Percentiles rank a stretch among this genome's conserved stretches.
phyloP scores from a whole-genome alignment of 805 yeast species.

The Peterozyma xylosa region DNA sequence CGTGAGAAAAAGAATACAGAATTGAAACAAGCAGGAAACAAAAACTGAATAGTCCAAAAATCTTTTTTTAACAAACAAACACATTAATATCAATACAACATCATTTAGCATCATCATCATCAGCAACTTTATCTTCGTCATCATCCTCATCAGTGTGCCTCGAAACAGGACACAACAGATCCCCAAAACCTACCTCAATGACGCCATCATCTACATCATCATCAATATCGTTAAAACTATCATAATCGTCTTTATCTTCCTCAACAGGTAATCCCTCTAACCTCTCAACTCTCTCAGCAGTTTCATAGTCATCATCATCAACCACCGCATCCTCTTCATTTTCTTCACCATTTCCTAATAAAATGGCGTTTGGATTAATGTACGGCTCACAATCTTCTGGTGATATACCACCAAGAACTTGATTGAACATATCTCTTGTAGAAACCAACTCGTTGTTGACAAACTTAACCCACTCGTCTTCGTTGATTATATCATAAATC shows the following conservation, averaged over 20 bases:
- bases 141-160: conserved; percentile 10
- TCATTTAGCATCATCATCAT: too few relatives aligned
- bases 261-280: not conserved
- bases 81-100: too few relatives aligned
- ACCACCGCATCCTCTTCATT: conserved; percentile 31
- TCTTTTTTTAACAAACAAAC: too few relatives aligned
- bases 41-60: too few relatives aligned
- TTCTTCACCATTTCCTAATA: conserved; percentile 31
- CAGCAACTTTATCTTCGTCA: not conserved
- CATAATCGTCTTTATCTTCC: conserved; percentile 13
- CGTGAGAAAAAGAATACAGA: too few relatives aligned
- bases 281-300: conserved; percentile 11
- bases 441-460: conserved; percentile 39
- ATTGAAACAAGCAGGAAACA: too few relatives aligned
- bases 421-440: conserved; percentile 49
- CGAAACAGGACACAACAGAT: conserved; percentile 32
- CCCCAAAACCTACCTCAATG: conserved; percentile 12
- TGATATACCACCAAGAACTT: conserved; percentile 44
- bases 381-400: conserved; percentile 32
- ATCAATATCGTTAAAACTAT: conserved; percentile 16
- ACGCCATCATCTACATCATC: conserved; percentile 14
- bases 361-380: conserved; percentile 25
- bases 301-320: conserved; percentile 16
- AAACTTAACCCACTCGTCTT: conserved; percentile 38
- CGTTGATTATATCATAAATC: conserved; percentile 6